Conservation (phyloP, 768 basidiomycete genomes). For the Obba rivulosa region DNA sequence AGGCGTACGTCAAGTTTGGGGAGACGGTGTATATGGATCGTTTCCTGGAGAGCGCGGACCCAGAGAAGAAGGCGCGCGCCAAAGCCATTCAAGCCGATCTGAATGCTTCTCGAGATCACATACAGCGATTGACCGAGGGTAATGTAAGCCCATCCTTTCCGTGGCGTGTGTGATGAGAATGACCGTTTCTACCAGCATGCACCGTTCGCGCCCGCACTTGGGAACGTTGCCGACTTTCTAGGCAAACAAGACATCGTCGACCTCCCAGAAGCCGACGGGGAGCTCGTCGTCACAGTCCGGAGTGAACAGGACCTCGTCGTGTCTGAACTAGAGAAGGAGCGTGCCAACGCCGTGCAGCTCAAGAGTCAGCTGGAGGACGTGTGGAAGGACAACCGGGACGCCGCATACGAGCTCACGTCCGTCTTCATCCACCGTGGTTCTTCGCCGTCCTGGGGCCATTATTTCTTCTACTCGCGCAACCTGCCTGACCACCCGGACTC, state of each 20-base stretch:
- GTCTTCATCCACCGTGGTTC: constrained; percentile 94
- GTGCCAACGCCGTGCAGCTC: constrained; percentile 42
- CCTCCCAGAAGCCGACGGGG: constrained; percentile 52
- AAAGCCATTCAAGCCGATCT: constrained; percentile 68
- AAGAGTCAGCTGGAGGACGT: constrained; percentile 68
- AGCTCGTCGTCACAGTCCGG: constrained; percentile 46
- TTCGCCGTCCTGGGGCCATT: constrained; percentile 85
- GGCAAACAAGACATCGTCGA: constrained; percentile 38
- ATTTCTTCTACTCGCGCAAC: constrained; percentile 92
- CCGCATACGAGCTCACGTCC: constrained; percentile 85
- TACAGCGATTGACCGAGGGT: constrained; percentile 61
- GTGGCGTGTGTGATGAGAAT: too few species aligned
- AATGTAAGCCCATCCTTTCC: constrained; percentile 53
- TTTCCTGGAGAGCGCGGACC: constrained; percentile 74
- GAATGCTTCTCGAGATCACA: constrained; percentile 56
- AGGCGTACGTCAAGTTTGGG: constrained; percentile 89
- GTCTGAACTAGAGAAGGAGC: constrained; percentile 52
- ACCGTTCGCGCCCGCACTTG: constrained; percentile 52
- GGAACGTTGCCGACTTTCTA: constrained; percentile 53
- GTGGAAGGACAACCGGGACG: constrained; percentile 63
- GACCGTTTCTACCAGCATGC: constrained; percentile 40
- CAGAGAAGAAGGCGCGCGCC: constrained; percentile 63
- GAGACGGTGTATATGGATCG: constrained; percentile 89
- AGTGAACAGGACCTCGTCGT: constrained; percentile 49
- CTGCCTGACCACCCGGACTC: constrained; percentile 73